phyloP scores from a whole-genome alignment of 2,329 filamentous ascomycete species.

The Sarocladium strictum region DNA sequence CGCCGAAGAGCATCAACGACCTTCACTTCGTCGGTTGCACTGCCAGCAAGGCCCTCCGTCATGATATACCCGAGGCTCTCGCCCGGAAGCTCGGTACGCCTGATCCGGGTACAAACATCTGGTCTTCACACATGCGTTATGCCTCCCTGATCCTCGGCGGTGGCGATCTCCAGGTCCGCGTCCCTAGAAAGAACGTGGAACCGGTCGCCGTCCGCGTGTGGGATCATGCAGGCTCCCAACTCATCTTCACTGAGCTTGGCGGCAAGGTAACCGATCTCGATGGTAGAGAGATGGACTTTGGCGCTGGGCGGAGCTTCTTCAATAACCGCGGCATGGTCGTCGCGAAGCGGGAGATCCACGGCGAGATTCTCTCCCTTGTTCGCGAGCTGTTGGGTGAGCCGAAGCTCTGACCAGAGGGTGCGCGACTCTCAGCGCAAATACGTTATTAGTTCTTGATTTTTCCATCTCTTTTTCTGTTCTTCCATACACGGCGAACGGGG shows the following conservation, averaged over 20 bases:
- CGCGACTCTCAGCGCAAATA: background rate
- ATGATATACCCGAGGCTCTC: slow-evolving; percentile 24
- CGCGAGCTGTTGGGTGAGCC: slow-evolving; percentile 14
- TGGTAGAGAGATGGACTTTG: slow-evolving; percentile 28
- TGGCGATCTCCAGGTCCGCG: slow-evolving; percentile 27
- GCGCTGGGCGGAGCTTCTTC: slow-evolving; percentile 25
- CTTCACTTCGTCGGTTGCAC: slow-evolving; percentile 30
- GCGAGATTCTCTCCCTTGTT: slow-evolving; percentile 27
- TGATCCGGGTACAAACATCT: slow-evolving; percentile 31
- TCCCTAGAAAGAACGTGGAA: slow-evolving; percentile 17
- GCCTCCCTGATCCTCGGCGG: slow-evolving; percentile 30
- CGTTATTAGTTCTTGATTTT: background rate
- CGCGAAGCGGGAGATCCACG: slow-evolving; percentile 38
- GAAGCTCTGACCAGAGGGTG: background rate
- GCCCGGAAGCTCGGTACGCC: slow-evolving; percentile 23
- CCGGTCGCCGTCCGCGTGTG: slow-evolving; percentile 27
- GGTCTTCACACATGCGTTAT: slow-evolving; percentile 34
- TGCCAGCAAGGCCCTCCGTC: slow-evolving; percentile 22
- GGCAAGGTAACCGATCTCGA: slow-evolving; percentile 46
- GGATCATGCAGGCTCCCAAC: slow-evolving; percentile 54
- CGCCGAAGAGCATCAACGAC: slow-evolving; percentile 15
- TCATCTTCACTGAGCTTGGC: slow-evolving; percentile 49
- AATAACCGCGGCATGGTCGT: slow-evolving; percentile 33
- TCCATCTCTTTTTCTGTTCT: background rate
- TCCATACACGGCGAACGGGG: background rate